These are phyloP conservation scores for Casuarina equisetifolia DNA, from an alignment of 306 rosid species.

Conservation along the genomic window DNA sequence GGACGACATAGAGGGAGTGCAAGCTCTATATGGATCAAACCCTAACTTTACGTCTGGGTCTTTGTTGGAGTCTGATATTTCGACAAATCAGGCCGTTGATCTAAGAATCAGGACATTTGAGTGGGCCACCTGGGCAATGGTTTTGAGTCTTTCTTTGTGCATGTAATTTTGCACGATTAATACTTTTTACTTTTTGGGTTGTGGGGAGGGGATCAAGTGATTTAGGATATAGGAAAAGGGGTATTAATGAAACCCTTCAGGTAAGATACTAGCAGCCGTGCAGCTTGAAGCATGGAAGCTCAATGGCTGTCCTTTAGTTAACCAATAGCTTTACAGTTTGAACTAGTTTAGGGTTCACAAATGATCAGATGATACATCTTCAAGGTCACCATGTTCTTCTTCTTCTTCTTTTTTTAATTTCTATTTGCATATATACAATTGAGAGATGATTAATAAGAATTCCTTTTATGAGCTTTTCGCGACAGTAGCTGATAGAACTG, in stretches of 20 bases:
- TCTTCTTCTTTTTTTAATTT: background rate
- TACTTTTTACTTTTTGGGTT: background rate
- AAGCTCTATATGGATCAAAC: conserved; percentile 76
- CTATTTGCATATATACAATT: background rate
- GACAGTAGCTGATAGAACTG: background rate
- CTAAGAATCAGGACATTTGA: conserved; percentile 25
- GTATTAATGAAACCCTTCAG: background rate
- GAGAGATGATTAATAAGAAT: background rate
- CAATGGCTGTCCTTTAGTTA: background rate
- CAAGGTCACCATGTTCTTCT: background rate
- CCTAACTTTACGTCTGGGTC: conserved; percentile 50
- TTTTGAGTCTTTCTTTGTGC: conserved; percentile 19
- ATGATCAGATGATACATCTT: background rate
- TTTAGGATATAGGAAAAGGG: background rate
- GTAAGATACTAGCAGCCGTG: background rate
- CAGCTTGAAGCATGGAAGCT: background rate
- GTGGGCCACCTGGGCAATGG: conserved; percentile 7
- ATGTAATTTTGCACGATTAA: background rate
- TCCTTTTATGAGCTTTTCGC: background rate
- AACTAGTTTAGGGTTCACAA: background rate
- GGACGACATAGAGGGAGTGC: conserved; percentile 77
- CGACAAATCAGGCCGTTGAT: conserved; percentile 36
- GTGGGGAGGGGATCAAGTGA: background rate
- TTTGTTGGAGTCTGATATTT: conserved; percentile 54
- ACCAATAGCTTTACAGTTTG: background rate